A percentile compares a stretch with the other conserved stretches of the same genome.
These are phyloP conservation scores for Beta macrorhiza DNA, from an alignment of 179 eudicot species.

Conservation along the genomic window DNA sequence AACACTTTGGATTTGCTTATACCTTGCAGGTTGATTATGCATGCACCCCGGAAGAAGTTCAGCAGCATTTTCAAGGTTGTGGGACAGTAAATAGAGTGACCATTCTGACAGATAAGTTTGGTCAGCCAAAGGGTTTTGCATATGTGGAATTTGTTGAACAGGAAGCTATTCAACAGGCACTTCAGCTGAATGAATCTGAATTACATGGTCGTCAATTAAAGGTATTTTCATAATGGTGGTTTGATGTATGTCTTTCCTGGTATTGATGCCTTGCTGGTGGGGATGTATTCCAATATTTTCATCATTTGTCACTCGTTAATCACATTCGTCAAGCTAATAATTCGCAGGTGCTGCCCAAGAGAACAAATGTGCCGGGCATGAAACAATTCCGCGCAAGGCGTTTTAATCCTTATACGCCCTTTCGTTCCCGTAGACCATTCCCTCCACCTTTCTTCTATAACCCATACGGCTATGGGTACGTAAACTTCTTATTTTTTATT, in stretches of 20 bases:
- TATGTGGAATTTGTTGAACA: conserved; percentile 87
- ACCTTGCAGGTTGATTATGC: conserved; percentile 86
- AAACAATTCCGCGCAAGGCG: conserved; percentile 66
- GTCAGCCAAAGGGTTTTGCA: conserved; percentile 98
- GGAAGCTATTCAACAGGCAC: conserved; percentile 88
- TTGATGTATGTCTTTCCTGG: neutral
- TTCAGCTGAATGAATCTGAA: conserved; percentile 82
- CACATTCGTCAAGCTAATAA: neutral
- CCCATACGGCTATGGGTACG: conserved; percentile 47
- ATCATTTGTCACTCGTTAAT: conserved; percentile 1
- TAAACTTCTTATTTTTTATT: neutral
- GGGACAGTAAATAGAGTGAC: conserved; percentile 97
- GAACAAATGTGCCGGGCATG: conserved; percentile 87
- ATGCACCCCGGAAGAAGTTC: conserved; percentile 99
- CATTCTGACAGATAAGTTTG: conserved; percentile 88
- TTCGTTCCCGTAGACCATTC: conserved; percentile 42
- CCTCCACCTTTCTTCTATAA: conserved; percentile 37
- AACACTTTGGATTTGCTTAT: conserved; percentile 7
- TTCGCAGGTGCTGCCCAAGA: conserved; percentile 66
- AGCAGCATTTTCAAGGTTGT: conserved; percentile 92
- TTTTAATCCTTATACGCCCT: conserved; percentile 45
- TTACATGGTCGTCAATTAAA: conserved; percentile 93
- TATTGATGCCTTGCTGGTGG: neutral
- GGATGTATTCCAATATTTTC: neutral
- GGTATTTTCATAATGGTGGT: conserved; percentile 32